Evolutionary conservation across 1,284 basidiomycete genomes (phyloP), one percentile per base, ranked within the genome.

Genomic region (Thelephora terrestris): DNA sequence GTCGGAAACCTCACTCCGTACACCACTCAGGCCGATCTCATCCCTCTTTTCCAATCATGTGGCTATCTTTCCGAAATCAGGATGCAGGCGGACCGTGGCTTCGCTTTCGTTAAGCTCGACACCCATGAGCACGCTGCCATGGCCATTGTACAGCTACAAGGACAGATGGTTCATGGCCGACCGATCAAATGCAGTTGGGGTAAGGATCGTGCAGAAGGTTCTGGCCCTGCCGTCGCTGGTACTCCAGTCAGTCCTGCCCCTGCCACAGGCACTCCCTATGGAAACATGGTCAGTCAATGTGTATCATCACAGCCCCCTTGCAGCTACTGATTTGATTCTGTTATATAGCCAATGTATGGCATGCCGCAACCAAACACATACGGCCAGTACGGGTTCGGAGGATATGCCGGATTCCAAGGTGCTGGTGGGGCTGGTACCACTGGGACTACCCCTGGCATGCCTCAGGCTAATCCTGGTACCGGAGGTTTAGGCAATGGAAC

Each of bases 141-240:
- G 80, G 95, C 95, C 24, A 98, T 99, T 60, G 86, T 93, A 53
- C 89, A 95, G 61, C 73, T 98, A 47, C 91, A 94, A 65, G 93
- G 94, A 48, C 87, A 91, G 66, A 87, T 91, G 74, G 87, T 98
- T 25, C 95, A 98, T 59, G 94, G 94, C 45, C 73, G 95, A 39
- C 91, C 91, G 12, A 88, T 98, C 73, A 95, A 96, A 68, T 95
- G 91, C 67, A 92, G 91, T 56, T 99, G 95, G 95, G 95, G 95
- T 53, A 98, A 97, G 69, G 94, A 97, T 63, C 78, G 91, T 53
- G 79, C 80, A 34, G 86, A 88, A 61, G 85, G 80, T 27, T 73
- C 73, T 17, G 70, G 73, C 40, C 72, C 75, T 29, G 70, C 78
- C 53, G 73, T 76, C 34, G 58, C 64, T 24, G 61, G 62, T 45